phyloP scores from a whole-genome alignment of 176 grass and related monocot species.

The Melocanna baccifera region DNA sequence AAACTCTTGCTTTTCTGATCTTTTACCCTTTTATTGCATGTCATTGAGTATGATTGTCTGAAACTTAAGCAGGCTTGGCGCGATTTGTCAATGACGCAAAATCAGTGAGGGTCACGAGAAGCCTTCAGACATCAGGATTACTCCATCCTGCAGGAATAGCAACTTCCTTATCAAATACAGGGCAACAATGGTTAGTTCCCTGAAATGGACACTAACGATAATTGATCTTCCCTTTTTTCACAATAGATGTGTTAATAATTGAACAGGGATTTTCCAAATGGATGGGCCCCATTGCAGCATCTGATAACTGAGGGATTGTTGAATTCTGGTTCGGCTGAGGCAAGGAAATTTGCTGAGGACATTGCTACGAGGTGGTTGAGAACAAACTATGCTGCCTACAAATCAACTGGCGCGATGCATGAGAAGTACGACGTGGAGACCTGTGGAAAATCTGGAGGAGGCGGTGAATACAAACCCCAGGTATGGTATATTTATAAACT shows the following conservation, averaged over 20 bases:
- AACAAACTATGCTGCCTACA: slow-evolving; percentile 78
- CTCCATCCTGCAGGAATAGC: slow-evolving; percentile 69
- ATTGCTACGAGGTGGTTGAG: slow-evolving; percentile 84
- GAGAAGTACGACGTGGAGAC: slow-evolving; percentile 75
- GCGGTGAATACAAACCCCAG: slow-evolving; percentile 89
- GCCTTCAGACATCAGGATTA: slow-evolving; percentile 72
- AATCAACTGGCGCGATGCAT: slow-evolving; percentile 69
- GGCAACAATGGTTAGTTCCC: slow-evolving; percentile 76
- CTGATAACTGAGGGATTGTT: slow-evolving; percentile 74
- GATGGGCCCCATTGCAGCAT: slow-evolving; percentile 90
- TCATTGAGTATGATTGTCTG: slow-evolving; percentile 2
- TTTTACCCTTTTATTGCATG: not conserved
- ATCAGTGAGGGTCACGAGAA: slow-evolving; percentile 50
- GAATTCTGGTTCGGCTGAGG: slow-evolving; percentile 52
- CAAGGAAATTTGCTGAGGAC: slow-evolving; percentile 56
- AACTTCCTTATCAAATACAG: slow-evolving; percentile 71
- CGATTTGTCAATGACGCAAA: slow-evolving; percentile 28
- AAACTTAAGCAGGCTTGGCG: slow-evolving; percentile 30
- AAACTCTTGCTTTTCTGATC: not conserved
- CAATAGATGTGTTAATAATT: not conserved
- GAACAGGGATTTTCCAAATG: slow-evolving; percentile 90
- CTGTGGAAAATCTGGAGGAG: slow-evolving; percentile 71
- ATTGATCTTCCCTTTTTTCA: not conserved
- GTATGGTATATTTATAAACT: slow-evolving; percentile 34
- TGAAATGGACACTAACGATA: not conserved